phyloP scores from a whole-genome alignment of 164 flowering plant genomes.

The Chloranthus sessilifolius region DNA sequence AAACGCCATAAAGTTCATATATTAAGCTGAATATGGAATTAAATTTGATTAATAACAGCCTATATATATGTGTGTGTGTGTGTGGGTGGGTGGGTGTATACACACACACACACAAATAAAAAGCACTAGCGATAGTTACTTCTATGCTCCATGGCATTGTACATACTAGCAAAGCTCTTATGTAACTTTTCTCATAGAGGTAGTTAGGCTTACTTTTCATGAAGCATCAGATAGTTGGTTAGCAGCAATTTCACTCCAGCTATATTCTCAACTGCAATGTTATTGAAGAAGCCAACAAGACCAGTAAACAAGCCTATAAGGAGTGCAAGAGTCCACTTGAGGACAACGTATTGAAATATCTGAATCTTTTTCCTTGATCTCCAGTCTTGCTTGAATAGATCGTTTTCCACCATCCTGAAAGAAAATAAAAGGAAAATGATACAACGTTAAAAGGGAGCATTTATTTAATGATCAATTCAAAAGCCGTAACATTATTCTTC shows the following conservation, averaged over 20 bases:
- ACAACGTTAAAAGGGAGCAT: not conserved
- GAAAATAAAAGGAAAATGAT: not conserved
- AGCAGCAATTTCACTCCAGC: slow-evolving; percentile 80
- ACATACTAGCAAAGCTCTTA: too few species aligned
- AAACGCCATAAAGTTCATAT: too few species aligned
- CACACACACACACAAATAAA: too few species aligned
- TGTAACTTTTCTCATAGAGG: too few species aligned
- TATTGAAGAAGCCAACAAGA: slow-evolving; percentile 69
- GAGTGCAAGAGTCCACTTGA: slow-evolving; percentile 86
- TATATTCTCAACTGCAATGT: slow-evolving; percentile 83
- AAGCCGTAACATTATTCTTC: not conserved
- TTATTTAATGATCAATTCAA: not conserved
- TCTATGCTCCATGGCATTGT: too few species aligned
- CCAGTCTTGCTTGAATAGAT: slow-evolving; percentile 91
- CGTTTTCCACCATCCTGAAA: slow-evolving; percentile 83
- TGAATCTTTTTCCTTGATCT: slow-evolving; percentile 65
- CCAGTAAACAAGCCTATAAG: slow-evolving; percentile 68
- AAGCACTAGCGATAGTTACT: too few species aligned
- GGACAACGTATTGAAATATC: slow-evolving; percentile 73
- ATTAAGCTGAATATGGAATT: too few species aligned
- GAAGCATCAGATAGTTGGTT: slow-evolving; percentile 56
- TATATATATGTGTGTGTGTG: too few species aligned
- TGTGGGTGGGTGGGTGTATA: too few species aligned
- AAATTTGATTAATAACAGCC: too few species aligned
- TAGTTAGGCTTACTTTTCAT: slow-evolving; percentile 42